Evolutionary conservation across 768 basidiomycete species (phyloP), one percentile per base, ranked within the genome.

Genomic region (Boletus tylopilopsis): DNA sequence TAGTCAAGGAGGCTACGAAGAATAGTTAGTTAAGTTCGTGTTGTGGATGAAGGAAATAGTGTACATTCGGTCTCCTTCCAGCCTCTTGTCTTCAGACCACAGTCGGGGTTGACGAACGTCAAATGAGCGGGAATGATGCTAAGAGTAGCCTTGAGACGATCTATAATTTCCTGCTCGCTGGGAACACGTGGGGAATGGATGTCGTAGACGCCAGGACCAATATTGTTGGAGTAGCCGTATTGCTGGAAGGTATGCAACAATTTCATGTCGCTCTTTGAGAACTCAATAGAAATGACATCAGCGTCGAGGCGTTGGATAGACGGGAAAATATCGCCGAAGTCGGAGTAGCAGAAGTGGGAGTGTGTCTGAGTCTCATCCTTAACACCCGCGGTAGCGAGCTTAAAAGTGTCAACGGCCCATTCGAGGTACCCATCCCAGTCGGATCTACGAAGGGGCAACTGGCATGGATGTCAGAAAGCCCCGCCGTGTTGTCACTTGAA

Each of bases 121-220:
- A 94, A 79, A 51, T 86, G 79, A 63, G 79, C 77, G 51, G 90
- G 85, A 57, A 97, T 82, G 64, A 88, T 87, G 45, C 75, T 74
- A 60, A 91, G 82, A 81, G 95, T 93, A 57, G 82, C 71, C 70
- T 80, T 80, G 67, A 98, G 77, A 63, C 94, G 90, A 61, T 94
- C 87, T 76, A 85, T 87, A 76, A 98, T 94, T 77, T 99, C 96
- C 70, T 93, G 80, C 62, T 85, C 82, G 52, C 83, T 75, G 38
- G 96, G 96, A 56, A 99, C 90, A 82, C 96, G 94, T 55, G 96
- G 96, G 61, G 94, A 97, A 79, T 98, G 96, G 75, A 99, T 96
- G 70, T 97, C 94, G 68, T 96, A 96, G 66, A 96, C 92, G 80
- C 93, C 95, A 18, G 95, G 95, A 50, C 95, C 94, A 67, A 98